Base-by-base conservation (phyloP, 2,329 filamentous ascomycete genomes). In the Claviceps sp. region DNA sequence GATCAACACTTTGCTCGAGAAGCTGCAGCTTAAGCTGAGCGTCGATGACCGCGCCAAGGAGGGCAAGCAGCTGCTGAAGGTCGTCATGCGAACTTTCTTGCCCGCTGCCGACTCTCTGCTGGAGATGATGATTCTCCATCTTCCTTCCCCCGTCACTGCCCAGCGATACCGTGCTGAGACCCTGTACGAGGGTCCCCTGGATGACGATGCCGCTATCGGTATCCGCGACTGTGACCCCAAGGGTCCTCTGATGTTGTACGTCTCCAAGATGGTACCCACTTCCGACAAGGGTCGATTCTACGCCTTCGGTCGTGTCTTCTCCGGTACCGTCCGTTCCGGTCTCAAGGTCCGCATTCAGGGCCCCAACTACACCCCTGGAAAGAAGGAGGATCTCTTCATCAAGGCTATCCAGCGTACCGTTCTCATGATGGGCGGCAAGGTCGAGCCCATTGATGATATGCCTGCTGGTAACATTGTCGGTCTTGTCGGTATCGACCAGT, bases 201-300 rank as follows among this genome's bases (percentile, higher is more conserved):
- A 98, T 70, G 93, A 98, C 66, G 85, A 89, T 73, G 84, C 84
- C 65, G 90, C 87, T 77, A 87, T 95, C 70, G 89, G 84, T 82
- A 96, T 98, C 82, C 90, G 90, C 66, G 89, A 97, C 81, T 97
- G 93, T 73, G 89, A 98, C 73, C 81, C 91, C 74, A 95, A 95
- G 80, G 93, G 82, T 72, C 88, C 91, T 67, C 93, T 98, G 75
- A 98, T 98, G 93, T 81, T 97, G 63, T 98, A 98, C 87, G 90
- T 98, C 73, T 98, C 93, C 74, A 98, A 98, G 89, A 98, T 98
- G 93, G 93, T 98, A 69, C 93, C 93, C 67, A 98, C 93, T 64
- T 94, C 89, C 66, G 93, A 98, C 71, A 97, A 96, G 86, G 93
- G 93, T 75, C 91, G 93, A 77, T 98, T 98, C 89, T 98, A 96